These are phyloP conservation scores for Chamaenerion angustifolium DNA, from an alignment of 345 rosid genomes.

Conservation along the genomic window DNA sequence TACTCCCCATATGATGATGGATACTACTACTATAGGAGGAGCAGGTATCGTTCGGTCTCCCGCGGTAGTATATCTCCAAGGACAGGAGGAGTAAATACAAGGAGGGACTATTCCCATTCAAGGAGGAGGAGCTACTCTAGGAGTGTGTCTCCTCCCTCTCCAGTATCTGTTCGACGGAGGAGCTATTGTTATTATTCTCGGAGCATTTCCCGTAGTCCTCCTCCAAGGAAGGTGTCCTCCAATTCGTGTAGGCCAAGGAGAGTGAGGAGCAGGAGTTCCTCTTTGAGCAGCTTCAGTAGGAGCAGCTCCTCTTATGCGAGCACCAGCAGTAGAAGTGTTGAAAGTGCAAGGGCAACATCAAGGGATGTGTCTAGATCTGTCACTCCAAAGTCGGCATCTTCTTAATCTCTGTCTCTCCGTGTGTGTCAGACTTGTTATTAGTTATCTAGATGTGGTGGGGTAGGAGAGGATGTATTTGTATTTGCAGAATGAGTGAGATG, in stretches of 20 bases:
- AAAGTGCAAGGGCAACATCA: slow-evolving; percentile 21
- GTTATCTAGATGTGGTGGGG: too few relatives aligned
- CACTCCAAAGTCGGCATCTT: slow-evolving; percentile 31
- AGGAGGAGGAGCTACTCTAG: slow-evolving; percentile 19
- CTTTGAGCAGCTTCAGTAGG: not conserved
- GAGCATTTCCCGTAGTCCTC: not conserved
- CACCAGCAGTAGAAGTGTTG: too few relatives aligned
- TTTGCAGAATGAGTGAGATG: too few relatives aligned
- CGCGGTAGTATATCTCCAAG: slow-evolving; percentile 19
- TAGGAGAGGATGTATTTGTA: too few relatives aligned
- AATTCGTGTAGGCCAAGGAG: not conserved
- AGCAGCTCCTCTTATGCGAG: not conserved
- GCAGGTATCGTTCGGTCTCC: slow-evolving; percentile 19
- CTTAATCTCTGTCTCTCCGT: not conserved
- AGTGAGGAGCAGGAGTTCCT: not conserved
- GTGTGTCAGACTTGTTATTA: too few relatives aligned
- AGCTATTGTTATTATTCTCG: not conserved
- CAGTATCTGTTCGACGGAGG: slow-evolving; percentile 8
- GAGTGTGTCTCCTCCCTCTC: slow-evolving; percentile 32
- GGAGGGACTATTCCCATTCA: slow-evolving; percentile 16
- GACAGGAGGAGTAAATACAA: slow-evolving; percentile 10
- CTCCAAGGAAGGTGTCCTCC: too few relatives aligned
- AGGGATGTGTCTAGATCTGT: slow-evolving; percentile 53
- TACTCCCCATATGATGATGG: slow-evolving; percentile 20
- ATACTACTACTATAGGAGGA: slow-evolving; percentile 25